These are phyloP conservation scores for Pseudomonodictys pantanalensis DNA, from an alignment of 495 filamentous ascomycete species.

Conservation along the genomic window DNA sequence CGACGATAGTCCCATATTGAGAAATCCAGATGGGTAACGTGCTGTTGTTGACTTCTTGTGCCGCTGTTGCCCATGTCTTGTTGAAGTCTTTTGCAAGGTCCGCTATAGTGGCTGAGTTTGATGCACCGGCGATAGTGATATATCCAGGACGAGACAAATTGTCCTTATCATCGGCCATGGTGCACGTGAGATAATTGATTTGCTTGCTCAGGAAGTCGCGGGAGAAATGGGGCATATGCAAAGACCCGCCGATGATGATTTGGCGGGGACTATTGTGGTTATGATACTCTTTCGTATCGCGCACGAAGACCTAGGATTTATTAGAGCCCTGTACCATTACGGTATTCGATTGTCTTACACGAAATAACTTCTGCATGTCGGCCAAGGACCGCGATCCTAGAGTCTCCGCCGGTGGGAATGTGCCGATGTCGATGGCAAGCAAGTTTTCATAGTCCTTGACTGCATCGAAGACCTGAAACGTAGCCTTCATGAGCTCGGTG, in stretches of 20 bases:
- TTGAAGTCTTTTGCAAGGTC: background rate
- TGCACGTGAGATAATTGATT: too few species aligned
- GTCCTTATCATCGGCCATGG: background rate
- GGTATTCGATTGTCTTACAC: background rate
- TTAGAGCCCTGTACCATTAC: background rate
- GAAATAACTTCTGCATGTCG: background rate
- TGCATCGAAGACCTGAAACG: conserved; percentile 83
- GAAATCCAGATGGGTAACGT: background rate
- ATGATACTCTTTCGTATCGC: conserved; percentile 84
- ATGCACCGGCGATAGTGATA: too few species aligned
- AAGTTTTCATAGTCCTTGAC: conserved; percentile 69
- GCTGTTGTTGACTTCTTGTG: background rate
- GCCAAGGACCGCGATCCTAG: conserved; percentile 73
- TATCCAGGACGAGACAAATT: too few species aligned
- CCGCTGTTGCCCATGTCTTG: background rate
- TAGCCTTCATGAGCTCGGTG: conserved; percentile 69
- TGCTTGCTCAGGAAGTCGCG: background rate
- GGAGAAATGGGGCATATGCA: background rate
- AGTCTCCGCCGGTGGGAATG: conserved; percentile 91
- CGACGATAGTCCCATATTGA: background rate
- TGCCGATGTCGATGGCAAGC: conserved; percentile 71
- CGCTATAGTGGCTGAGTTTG: background rate
- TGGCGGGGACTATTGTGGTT: conserved; percentile 59
- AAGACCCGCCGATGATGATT: conserved; percentile 63
- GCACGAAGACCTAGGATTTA: conserved; percentile 56